Evolutionary conservation across 129 eudicot species (phyloP), one percentile per base, ranked within the genome.

Genomic region (Flaveria robusta): DNA sequence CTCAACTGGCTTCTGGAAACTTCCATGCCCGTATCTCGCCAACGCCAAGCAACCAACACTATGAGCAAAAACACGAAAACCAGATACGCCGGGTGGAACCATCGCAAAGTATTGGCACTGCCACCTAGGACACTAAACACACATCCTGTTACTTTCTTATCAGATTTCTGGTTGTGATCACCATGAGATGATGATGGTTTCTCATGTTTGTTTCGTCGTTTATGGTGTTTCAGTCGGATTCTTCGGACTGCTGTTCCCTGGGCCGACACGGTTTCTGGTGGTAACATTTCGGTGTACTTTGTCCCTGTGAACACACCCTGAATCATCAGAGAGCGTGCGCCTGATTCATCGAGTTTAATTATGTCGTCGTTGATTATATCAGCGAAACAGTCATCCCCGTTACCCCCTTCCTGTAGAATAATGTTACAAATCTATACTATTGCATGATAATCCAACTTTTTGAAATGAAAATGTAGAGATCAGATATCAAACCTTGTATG

Each of bases 281-380:
- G 78, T 29, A 78, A 14, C 23, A 69, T 69, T 18, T 74, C 45
- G 2, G 49, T 55, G 75, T 60, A 74, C 15, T 43, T 80, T 55
- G 75, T 29, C 9, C 79, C 74, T 0, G 51, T 12, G 49, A 66
- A 77, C 76, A 65, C 24, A 20, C 83, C 85, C 4, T 74, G 63
- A 68, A 81, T 14, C 42, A 59, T 18, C 27, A 77, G 34, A 71
- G 74, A 11, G 74, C 45, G 56, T 14, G 76, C 1, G 69, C 51
- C 66, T 55, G 96, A 82, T 43, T 89, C 93, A 7, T 87, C 99
- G 0, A 91, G 90, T 47, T 84, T 84, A 15, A 95, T 74, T 23
- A 95, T 95, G 74, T 95, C 96, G 22, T 94, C 99, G 65, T 95
- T 87, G 72, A 91, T 79, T 83, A 95, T 91, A 54, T 91, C 96